These are phyloP conservation scores for Ceriops zippeliana DNA, from an alignment of 345 rosid genomes.

Conservation along the genomic window DNA sequence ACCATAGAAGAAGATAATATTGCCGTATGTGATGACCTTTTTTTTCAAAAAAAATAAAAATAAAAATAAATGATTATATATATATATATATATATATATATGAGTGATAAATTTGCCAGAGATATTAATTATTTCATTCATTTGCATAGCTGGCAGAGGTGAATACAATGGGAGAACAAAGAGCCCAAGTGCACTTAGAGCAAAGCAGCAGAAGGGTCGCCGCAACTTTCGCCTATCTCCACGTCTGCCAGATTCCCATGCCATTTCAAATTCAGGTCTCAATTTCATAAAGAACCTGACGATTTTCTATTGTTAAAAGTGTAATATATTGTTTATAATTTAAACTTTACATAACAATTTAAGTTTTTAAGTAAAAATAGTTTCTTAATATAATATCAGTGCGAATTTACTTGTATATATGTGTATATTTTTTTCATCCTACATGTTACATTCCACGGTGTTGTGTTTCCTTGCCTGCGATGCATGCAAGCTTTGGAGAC, in stretches of 20 bases:
- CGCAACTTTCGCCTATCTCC: slow-evolving; percentile 38
- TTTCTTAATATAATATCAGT: too few species aligned
- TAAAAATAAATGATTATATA: too few species aligned
- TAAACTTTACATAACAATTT: too few species aligned
- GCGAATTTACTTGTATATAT: too few species aligned
- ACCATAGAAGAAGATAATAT: too few species aligned
- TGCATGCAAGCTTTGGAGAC: too few species aligned
- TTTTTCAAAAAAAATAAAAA: too few species aligned
- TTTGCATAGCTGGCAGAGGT: slow-evolving; percentile 45
- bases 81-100: background rate
- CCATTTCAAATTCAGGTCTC: background rate
- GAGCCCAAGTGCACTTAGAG: slow-evolving; percentile 3
- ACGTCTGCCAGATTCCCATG: slow-evolving; percentile 40
- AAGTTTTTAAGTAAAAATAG: too few species aligned
- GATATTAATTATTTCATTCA: background rate
- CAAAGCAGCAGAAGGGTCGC: slow-evolving; percentile 38
- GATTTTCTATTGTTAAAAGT: background rate
- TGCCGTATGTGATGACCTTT: too few species aligned
- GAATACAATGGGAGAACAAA: slow-evolving; percentile 8
- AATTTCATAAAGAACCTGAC: slow-evolving; percentile 7
- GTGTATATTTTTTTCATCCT: too few species aligned
- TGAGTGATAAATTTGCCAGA: slow-evolving; percentile 7
- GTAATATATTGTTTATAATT: too few species aligned
- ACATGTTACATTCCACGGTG: slow-evolving; percentile 27
- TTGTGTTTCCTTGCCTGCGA: slow-evolving; percentile 9